These are phyloP conservation scores for Debaryomyces robertsiae DNA, from an alignment of 1,139 yeast species.

Conservation along the genomic window DNA sequence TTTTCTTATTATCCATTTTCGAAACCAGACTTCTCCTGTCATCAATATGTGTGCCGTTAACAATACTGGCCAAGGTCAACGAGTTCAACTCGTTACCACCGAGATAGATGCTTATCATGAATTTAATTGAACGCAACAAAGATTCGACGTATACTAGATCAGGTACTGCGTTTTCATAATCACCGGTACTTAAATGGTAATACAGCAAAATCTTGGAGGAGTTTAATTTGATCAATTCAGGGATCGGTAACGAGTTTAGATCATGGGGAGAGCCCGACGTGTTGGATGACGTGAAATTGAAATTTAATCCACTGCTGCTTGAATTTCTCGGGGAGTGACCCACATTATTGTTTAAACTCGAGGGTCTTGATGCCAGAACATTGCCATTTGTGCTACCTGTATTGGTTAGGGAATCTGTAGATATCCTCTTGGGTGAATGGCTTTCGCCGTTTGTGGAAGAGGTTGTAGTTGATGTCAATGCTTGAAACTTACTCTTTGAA, in stretches of 20 bases:
- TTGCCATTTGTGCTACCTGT: constrained; percentile 5
- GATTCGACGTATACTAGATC: constrained; percentile 79
- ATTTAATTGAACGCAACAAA: constrained; percentile 61
- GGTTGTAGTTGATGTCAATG: constrained; percentile 13
- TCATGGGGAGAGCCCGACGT: constrained; percentile 25
- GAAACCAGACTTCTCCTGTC: constrained; percentile 15
- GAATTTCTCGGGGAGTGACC: constrained; percentile 38
- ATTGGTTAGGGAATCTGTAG: constrained; percentile 20
- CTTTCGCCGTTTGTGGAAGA: constrained; percentile 20
- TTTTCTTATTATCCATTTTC: constrained; percentile 13
- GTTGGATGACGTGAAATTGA: constrained; percentile 14
- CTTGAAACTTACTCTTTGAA: constrained; percentile 26
- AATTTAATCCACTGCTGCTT: constrained; percentile 25
- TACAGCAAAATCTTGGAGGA: constrained; percentile 52
- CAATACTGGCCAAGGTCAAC: constrained; percentile 42
- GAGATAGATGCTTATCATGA: constrained; percentile 57
- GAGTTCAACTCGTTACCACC: constrained; percentile 51
- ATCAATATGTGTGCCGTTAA: constrained; percentile 24
- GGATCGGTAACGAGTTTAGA: constrained; percentile 30
- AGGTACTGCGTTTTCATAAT: constrained; percentile 78
- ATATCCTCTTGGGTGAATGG: constrained; percentile 21
- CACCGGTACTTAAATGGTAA: constrained; percentile 61
- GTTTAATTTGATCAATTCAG: constrained; percentile 53
- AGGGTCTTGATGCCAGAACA: constrained; percentile 8
- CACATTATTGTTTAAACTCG: constrained; percentile 2